Conservation (phyloP, 345 rosid genomes). For the Turritis glabra region DNA sequence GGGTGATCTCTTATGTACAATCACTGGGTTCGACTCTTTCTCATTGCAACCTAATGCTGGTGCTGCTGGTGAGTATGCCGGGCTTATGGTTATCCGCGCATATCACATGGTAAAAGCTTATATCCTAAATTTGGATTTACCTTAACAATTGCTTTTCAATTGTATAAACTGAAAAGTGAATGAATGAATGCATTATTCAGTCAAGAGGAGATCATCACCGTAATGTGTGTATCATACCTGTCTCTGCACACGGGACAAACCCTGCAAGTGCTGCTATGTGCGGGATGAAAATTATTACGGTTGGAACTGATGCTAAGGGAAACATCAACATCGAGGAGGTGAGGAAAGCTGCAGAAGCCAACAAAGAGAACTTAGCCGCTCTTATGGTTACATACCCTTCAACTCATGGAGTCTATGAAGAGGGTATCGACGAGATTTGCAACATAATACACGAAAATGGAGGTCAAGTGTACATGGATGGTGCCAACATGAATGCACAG, state of each 20-base stretch:
- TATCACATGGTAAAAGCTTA: constrained; percentile 71
- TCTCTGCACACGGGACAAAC: constrained; percentile 98
- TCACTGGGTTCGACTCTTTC: constrained; percentile 98
- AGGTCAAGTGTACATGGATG: constrained; percentile 99
- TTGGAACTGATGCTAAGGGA: constrained; percentile 98
- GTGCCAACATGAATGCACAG: constrained; percentile 99
- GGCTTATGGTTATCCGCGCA: constrained; percentile 98
- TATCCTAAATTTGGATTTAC: not conserved
- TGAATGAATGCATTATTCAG: constrained; percentile 47
- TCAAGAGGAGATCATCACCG: constrained; percentile 97
- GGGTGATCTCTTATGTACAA: constrained; percentile 81
- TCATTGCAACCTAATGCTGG: constrained; percentile 99
- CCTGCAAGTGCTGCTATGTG: constrained; percentile 99
- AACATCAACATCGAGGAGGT: constrained; percentile 91
- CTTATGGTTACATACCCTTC: constrained; percentile 99
- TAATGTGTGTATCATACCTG: constrained; percentile 96
- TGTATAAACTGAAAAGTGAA: constrained; percentile 17
- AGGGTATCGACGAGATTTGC: constrained; percentile 94
- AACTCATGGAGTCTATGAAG: constrained; percentile 97
- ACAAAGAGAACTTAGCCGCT: constrained; percentile 84
- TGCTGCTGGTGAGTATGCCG: constrained; percentile 99
- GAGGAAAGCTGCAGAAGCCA: constrained; percentile 89
- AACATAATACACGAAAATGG: constrained; percentile 91
- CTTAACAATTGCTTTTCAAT: not conserved
- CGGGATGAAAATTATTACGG: constrained; percentile 93